Evolutionary conservation across 2,329 filamentous ascomycete genomes (phyloP).

Genomic region (Colletotrichum aenigma): DNA sequence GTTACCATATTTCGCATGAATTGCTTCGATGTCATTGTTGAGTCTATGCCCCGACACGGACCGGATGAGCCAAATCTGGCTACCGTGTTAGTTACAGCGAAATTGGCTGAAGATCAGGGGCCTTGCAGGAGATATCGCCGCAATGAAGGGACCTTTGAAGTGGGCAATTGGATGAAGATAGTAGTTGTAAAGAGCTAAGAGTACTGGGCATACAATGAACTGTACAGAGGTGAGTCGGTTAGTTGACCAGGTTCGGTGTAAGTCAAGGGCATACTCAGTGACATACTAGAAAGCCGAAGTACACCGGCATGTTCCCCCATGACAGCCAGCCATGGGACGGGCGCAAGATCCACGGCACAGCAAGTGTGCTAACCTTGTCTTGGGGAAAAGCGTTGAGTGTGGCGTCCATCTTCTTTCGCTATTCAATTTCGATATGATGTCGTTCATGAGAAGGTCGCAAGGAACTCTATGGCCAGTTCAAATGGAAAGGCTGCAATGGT

Average conservation of each 20-base stretch:
- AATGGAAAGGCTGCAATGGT: neutral
- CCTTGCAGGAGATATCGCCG: neutral
- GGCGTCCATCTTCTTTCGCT: neutral
- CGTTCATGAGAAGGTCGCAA: neutral
- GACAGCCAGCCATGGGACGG: neutral
- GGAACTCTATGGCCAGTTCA: neutral
- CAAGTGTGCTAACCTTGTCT: neutral
- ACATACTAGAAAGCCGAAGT: neutral
- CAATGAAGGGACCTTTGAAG: neutral
- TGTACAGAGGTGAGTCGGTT: neutral
- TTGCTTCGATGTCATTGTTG: neutral
- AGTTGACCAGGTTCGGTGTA: neutral
- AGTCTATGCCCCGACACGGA: neutral
- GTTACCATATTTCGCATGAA: neutral
- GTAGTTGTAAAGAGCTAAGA: neutral
- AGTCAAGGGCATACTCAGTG: neutral
- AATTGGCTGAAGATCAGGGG: rapidly evolving
- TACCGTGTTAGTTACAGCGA: neutral
- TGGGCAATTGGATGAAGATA: neutral
- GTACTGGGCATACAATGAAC: neutral
- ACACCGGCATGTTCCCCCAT: neutral
- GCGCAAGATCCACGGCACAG: neutral
- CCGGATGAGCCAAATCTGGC: neutral
- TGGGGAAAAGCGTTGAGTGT: neutral
- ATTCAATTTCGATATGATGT: rapidly evolving